phyloP scores from a whole-genome alignment of 768 basidiomycete genomes.

The Kwoniella shandongensis region DNA sequence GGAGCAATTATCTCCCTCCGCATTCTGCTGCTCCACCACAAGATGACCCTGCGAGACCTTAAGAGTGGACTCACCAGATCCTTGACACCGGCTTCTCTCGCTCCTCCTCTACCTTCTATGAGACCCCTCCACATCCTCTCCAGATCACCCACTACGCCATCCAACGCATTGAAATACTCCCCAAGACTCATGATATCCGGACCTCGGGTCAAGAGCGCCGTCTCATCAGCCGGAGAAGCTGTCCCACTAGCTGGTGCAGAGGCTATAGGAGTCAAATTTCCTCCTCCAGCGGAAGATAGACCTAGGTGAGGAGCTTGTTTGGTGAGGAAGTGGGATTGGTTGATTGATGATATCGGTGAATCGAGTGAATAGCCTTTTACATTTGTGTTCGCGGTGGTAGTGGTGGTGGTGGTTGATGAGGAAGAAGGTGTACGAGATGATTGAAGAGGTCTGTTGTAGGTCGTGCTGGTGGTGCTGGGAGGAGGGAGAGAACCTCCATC shows the following conservation, averaged over 20 bases:
- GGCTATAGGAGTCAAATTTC: slow-evolving; percentile 25
- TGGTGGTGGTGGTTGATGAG: background rate
- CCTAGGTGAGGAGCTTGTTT: background rate
- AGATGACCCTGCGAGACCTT: too few relatives aligned
- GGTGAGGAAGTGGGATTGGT: background rate
- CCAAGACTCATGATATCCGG: slow-evolving; percentile 47
- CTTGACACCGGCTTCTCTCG: slow-evolving; percentile 44
- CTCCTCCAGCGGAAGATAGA: background rate
- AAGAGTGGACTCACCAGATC: slow-evolving; percentile 36
- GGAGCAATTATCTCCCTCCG: too few relatives aligned
- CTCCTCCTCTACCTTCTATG: slow-evolving; percentile 41
- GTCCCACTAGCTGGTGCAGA: slow-evolving; percentile 22
- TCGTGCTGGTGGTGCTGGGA: background rate
- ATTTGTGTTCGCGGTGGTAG: slow-evolving; percentile 2
- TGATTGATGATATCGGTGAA: slow-evolving; percentile 3
- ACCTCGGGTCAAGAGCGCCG: slow-evolving; percentile 42
- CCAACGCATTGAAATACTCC: slow-evolving; percentile 47
- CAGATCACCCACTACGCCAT: slow-evolving; percentile 42
- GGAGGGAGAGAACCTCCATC: slow-evolving; percentile 10
- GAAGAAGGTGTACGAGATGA: slow-evolving; percentile 10
- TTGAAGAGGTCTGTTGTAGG: background rate
- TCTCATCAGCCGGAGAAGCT: slow-evolving; percentile 44
- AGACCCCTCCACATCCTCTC: slow-evolving; percentile 47
- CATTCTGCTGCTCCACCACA: too few relatives aligned
- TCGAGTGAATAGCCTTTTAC: slow-evolving; percentile 34